Conservation (phyloP, 2,329 filamentous ascomycete species). For the Xylaria digitata region DNA sequence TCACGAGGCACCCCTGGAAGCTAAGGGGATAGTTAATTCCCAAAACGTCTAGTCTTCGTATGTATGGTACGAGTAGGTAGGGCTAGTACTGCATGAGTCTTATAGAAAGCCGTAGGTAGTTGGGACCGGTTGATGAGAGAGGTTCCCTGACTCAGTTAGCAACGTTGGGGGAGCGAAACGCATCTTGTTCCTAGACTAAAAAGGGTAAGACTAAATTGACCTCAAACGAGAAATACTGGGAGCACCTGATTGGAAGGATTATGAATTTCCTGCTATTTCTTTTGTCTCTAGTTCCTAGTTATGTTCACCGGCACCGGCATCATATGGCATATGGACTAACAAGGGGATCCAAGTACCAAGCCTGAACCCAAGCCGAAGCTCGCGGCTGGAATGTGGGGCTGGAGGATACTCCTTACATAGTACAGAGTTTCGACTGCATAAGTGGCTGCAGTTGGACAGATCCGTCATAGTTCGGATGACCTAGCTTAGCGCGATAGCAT, state of each 20-base stretch:
- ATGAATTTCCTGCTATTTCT: conserved; percentile 10
- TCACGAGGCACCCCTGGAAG: conserved; percentile 34
- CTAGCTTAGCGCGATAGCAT: conserved; percentile 28
- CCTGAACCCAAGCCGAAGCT: conserved; percentile 21
- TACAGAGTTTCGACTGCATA: conserved; percentile 32
- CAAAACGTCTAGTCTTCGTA: conserved; percentile 27
- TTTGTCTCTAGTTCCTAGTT: conserved; percentile 4
- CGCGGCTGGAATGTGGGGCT: conserved; percentile 32
- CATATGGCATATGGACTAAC: conserved; percentile 17
- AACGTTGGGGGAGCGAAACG: conserved; percentile 18
- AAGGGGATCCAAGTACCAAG: conserved; percentile 20
- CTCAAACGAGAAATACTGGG: conserved; percentile 3
- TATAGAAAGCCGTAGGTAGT: conserved; percentile 14
- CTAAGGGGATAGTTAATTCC: conserved; percentile 24
- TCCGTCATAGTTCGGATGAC: conserved; percentile 33
- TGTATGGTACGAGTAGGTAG: conserved; percentile 9
- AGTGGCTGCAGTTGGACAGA: conserved; percentile 29
- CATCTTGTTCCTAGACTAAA: conserved; percentile 25
- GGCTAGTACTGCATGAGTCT: conserved; percentile 21
- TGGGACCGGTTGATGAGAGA: conserved; percentile 8
- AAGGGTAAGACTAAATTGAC: conserved; percentile 24
- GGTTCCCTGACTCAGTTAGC: conserved; percentile 9
- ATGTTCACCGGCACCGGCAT: conserved; percentile 28
- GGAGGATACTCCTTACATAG: conserved; percentile 23
- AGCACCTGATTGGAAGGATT: conserved; percentile 12